These are phyloP conservation scores for Malania oleifera DNA, from an alignment of 164 flowering plant species.

Conservation along the genomic window DNA sequence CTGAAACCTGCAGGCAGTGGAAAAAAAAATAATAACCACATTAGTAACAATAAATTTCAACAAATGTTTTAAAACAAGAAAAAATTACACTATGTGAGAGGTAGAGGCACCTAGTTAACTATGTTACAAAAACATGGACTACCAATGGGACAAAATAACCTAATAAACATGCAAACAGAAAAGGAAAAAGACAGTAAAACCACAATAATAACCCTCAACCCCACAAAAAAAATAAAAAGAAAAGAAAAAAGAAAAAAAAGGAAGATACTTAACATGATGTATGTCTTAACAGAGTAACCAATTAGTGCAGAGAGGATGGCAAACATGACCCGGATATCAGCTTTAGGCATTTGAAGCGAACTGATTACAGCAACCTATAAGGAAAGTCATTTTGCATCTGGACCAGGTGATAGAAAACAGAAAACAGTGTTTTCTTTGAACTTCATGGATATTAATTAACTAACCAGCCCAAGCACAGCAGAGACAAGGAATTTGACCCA, in stretches of 20 bases:
- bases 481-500: slow-evolving; percentile 89
- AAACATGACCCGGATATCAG: slow-evolving; percentile 76
- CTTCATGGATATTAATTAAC: slow-evolving; percentile 15
- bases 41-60: neutral
- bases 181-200: too few species aligned
- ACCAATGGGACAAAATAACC: too few species aligned
- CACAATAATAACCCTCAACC: too few species aligned
- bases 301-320: slow-evolving; percentile 70
- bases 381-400: slow-evolving; percentile 6
- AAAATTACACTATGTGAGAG: too few species aligned
- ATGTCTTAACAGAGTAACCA: slow-evolving; percentile 93
- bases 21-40: neutral
- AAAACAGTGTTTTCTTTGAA: neutral
- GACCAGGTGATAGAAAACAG: slow-evolving; percentile 1
- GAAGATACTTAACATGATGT: slow-evolving; percentile 87
- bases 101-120: too few species aligned
- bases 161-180: too few species aligned
- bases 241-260: too few species aligned
- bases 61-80: too few species aligned
- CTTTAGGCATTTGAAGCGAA: slow-evolving; percentile 71
- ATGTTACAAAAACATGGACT: too few species aligned
- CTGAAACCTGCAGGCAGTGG: slow-evolving; percentile 58
- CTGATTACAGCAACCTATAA: slow-evolving; percentile 72
- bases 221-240: too few species aligned
- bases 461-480: slow-evolving; percentile 88